Conservation (phyloP, 495 filamentous ascomycete genomes). For the Elasticomyces elasticus region DNA sequence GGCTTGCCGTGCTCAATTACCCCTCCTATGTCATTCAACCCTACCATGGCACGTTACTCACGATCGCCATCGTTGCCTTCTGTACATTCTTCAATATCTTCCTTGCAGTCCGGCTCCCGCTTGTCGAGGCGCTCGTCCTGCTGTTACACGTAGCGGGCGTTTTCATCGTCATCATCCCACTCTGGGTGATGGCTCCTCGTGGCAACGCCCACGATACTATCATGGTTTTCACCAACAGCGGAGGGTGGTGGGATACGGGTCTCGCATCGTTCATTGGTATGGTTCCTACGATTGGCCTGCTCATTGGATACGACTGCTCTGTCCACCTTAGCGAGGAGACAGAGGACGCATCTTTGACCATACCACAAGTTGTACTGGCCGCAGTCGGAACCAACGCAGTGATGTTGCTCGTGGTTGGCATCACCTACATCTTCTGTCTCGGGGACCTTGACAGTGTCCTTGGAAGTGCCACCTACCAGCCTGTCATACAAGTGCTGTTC, state of each 20-base stretch:
- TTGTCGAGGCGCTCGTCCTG: slow-evolving; percentile 37
- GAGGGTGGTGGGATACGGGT: slow-evolving; percentile 6
- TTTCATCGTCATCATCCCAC: slow-evolving; percentile 30
- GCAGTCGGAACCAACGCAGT: slow-evolving; percentile 20
- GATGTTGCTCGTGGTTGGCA: slow-evolving; percentile 24
- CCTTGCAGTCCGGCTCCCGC: slow-evolving; percentile 34
- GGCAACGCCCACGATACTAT: slow-evolving; percentile 21
- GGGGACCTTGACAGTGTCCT: slow-evolving; percentile 22
- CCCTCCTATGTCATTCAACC: slow-evolving; percentile 5
- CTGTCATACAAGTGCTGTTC: slow-evolving; percentile 27
- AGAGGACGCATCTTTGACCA: slow-evolving; percentile 20
- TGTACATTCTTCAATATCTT: slow-evolving; percentile 32
- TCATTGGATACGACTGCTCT: slow-evolving; percentile 12
- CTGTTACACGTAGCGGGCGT: slow-evolving; percentile 38
- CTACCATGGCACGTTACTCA: slow-evolving; percentile 14
- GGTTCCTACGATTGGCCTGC: slow-evolving; percentile 7
- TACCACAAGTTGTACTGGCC: slow-evolving; percentile 25
- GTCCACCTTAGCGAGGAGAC: slow-evolving; percentile 24
- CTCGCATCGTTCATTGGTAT: slow-evolving; percentile 30
- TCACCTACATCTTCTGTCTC: slow-evolving; percentile 25
- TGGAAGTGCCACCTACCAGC: slow-evolving; percentile 20
- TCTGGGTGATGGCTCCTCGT: slow-evolving; percentile 40
- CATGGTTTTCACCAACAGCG: slow-evolving; percentile 8
- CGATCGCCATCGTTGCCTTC: slow-evolving; percentile 12
- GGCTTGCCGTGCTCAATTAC: slow-evolving; percentile 6